A percentile compares a stretch with the other conserved stretches of the same genome.
phyloP scores from a whole-genome alignment of 257 asterid species.

The Przewalskia tangutica region DNA sequence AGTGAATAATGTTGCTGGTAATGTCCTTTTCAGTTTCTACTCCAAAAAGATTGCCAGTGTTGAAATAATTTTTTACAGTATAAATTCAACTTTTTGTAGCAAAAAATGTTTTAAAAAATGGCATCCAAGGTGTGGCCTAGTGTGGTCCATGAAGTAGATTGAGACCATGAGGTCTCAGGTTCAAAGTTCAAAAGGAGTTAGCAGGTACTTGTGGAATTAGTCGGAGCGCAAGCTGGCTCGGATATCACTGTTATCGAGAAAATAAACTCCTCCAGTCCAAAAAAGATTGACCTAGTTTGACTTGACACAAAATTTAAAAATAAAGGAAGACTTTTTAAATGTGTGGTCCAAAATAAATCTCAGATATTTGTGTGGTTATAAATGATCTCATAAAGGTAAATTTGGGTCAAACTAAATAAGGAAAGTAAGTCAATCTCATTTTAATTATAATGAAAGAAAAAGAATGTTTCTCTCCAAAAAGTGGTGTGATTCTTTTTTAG shows the following conservation, averaged over 20 bases:
- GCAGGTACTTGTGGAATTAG: neutral
- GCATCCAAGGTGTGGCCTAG: neutral
- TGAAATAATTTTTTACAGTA: neutral
- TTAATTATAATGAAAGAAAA: neutral
- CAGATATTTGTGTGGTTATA: too few relatives aligned
- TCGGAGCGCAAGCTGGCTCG: neutral
- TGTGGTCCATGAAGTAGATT: neutral
- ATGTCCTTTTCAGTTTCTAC: neutral
- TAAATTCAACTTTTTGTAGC: neutral
- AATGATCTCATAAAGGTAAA: too few relatives aligned
- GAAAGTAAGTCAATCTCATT: neutral
- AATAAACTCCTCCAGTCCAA: too few relatives aligned
- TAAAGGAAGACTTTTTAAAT: too few relatives aligned
- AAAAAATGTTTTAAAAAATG: neutral
- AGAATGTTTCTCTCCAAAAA: neutral
- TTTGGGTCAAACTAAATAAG: too few relatives aligned
- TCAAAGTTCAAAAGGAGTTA: neutral
- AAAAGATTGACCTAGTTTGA: too few relatives aligned
- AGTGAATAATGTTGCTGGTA: conserved; percentile 39
- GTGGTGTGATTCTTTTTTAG: neutral
- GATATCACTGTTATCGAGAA: neutral
- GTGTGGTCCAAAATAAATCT: too few relatives aligned
- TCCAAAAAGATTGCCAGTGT: neutral
- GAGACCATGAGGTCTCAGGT: neutral
- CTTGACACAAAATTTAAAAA: too few relatives aligned